phyloP scores from a whole-genome alignment of 495 filamentous ascomycete species.

The Penicillium argentinense region DNA sequence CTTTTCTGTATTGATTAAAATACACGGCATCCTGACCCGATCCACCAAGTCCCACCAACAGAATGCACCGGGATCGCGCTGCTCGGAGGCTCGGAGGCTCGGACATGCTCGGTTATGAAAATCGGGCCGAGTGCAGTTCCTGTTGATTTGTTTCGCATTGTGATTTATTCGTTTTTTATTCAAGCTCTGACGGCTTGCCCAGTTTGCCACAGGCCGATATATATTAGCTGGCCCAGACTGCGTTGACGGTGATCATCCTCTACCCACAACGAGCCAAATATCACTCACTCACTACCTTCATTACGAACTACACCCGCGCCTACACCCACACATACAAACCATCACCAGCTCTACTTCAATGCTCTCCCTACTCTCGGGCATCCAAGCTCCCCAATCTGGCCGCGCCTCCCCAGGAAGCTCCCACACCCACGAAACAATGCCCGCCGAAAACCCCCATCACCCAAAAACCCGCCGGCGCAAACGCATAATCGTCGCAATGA shows the following conservation, averaged over 20 bases:
- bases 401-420: conserved; percentile 14
- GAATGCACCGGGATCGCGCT: not conserved
- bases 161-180: too few relatives aligned
- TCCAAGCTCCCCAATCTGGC: conserved; percentile 20
- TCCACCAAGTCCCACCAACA: too few relatives aligned
- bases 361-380: conserved; percentile 18
- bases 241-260: too few relatives aligned
- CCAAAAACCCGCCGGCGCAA: conserved; percentile 11
- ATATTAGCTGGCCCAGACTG: not conserved
- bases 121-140: not conserved
- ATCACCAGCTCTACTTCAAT: conserved; percentile 7
- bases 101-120: not conserved
- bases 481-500: conserved; percentile 45
- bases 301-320: too few relatives aligned
- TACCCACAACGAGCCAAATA: not conserved
- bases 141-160: too few relatives aligned
- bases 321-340: not conserved
- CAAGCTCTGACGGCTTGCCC: not conserved
- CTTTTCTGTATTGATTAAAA: too few relatives aligned
- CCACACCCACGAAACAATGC: conserved; percentile 1
- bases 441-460: not conserved
- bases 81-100: conserved; percentile 1
- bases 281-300: too few relatives aligned
- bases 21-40: too few relatives aligned
- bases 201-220: not conserved